Percentiles rank a stretch among this genome's conserved stretches.
Evolutionary conservation across 1,139 yeast species (phyloP).

Genomic region (Candida gigantensis): DNA sequence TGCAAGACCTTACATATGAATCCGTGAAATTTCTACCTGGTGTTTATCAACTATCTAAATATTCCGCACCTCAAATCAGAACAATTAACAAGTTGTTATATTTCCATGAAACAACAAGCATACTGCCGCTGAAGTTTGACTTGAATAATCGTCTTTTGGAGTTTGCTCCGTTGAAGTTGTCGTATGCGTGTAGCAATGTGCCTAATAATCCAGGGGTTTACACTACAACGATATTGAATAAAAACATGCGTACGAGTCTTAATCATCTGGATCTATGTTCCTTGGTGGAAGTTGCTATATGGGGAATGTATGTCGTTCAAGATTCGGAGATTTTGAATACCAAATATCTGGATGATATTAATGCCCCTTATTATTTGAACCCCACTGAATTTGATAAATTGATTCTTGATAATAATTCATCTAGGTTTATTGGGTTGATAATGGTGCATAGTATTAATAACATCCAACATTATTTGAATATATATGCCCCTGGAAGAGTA

Average conservation of each 20-base stretch:
- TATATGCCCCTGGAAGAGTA: constrained; percentile 54
- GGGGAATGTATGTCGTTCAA: constrained; percentile 39
- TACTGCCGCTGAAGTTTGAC: constrained; percentile 32
- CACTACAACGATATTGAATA: constrained; percentile 38
- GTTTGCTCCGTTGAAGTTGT: constrained; percentile 49
- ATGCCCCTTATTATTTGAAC: constrained; percentile 8
- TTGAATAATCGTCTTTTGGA: constrained; percentile 49
- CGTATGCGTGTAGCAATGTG: constrained; percentile 25
- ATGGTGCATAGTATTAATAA: constrained; percentile 66
- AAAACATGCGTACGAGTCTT: constrained; percentile 26
- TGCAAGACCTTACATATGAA: constrained; percentile 24
- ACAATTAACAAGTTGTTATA: constrained; percentile 51
- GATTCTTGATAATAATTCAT: background rate
- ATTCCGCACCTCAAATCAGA: constrained; percentile 55
- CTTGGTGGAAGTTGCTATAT: constrained; percentile 56
- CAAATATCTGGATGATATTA: background rate
- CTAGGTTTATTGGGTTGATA: constrained; percentile 41
- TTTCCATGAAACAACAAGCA: constrained; percentile 45
- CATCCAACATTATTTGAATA: constrained; percentile 40
- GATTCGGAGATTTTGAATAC: background rate
- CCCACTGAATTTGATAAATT: constrained; percentile 3
- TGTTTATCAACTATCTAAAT: constrained; percentile 32
- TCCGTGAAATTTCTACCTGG: constrained; percentile 27
- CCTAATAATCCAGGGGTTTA: constrained; percentile 30
- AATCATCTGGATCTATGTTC: constrained; percentile 38